Evolutionary conservation across 2,329 filamentous ascomycete species (phyloP).

Genomic region (Myrmaecium sp.): DNA sequence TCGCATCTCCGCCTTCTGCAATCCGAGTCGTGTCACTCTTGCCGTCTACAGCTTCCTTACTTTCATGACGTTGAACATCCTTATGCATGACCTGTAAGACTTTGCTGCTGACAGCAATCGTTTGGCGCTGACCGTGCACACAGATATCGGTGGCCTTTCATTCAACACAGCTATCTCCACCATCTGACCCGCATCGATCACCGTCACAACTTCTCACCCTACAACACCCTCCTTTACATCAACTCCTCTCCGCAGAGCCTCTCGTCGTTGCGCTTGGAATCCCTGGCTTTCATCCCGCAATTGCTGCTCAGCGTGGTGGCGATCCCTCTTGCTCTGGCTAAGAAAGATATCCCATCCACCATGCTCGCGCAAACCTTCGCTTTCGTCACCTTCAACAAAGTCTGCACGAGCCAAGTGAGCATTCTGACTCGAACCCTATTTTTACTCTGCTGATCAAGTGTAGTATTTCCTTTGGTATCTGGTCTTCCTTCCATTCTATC

Average conservation of each 20-base stretch:
- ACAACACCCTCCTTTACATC: conserved; percentile 82
- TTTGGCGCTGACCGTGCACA: conserved; percentile 1
- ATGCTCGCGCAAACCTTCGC: conserved; percentile 95
- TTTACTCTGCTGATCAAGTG: conserved; percentile 1
- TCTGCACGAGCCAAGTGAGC: conserved; percentile 85
- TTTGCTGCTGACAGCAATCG: neutral
- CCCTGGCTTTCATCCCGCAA: conserved; percentile 78
- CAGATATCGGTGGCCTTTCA: conserved; percentile 64
- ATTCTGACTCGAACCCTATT: neutral
- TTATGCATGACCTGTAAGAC: conserved; percentile 57
- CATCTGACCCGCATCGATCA: conserved; percentile 89
- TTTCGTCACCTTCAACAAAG: conserved; percentile 96
- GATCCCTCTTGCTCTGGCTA: conserved; percentile 61
- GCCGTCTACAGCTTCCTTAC: conserved; percentile 49
- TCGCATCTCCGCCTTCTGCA: conserved; percentile 13
- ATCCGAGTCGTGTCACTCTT: conserved; percentile 35
- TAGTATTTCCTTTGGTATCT: conserved; percentile 99
- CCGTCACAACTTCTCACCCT: conserved; percentile 94
- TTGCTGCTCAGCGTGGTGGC: conserved; percentile 61
- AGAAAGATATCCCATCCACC: conserved; percentile 61
- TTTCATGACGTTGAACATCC: conserved; percentile 55
- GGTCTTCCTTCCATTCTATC: conserved; percentile 79
- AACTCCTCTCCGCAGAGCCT: conserved; percentile 42
- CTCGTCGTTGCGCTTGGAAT: conserved; percentile 43
- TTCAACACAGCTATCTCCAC: conserved; percentile 83